phyloP scores from a whole-genome alignment of 1,284 basidiomycete species.

The Bjerkandera adusta region DNA sequence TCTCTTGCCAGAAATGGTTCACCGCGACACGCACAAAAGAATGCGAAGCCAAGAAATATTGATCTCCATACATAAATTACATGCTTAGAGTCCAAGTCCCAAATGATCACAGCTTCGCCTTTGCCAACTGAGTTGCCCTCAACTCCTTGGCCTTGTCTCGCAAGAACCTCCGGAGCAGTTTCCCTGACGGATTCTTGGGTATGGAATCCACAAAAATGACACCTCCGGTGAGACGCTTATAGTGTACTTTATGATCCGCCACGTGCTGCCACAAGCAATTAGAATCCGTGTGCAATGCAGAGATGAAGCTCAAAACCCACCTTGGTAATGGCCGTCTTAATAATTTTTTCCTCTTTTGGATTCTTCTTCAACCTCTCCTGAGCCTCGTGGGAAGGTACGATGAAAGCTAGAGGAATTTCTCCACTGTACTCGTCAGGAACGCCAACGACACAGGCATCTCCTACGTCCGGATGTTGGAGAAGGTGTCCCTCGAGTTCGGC shows the following conservation, averaged over 20 bases:
- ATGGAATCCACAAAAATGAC: conserved; percentile 21
- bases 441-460: conserved; percentile 59
- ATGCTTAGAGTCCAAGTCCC: too few species aligned
- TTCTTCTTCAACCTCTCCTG: conserved; percentile 11
- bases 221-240: conserved; percentile 21
- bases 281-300: too few species aligned
- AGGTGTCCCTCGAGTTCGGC: conserved; percentile 52
- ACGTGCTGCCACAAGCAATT: conserved; percentile 13
- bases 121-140: conserved; percentile 4
- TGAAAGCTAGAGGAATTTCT: conserved; percentile 42
- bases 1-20: too few species aligned
- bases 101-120: conserved; percentile 14
- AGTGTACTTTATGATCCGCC: conserved; percentile 21
- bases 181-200: conserved; percentile 22
- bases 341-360: conserved; percentile 4
- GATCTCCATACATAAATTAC: too few species aligned
- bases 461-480: conserved; percentile 64
- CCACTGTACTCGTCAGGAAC: conserved; percentile 46
- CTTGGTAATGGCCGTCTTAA: conserved; percentile 16
- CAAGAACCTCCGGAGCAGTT: conserved; percentile 20
- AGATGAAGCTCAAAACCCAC: conserved; percentile 3
- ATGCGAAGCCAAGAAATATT: too few species aligned
- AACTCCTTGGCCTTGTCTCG: conserved; percentile 21
- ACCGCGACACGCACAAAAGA: too few species aligned
- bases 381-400: conserved; percentile 26